A percentile compares a stretch with the other conserved stretches of the same genome.
Conservation (phyloP, 768 basidiomycete genomes). For the Psilocybe subaeruginosa region DNA sequence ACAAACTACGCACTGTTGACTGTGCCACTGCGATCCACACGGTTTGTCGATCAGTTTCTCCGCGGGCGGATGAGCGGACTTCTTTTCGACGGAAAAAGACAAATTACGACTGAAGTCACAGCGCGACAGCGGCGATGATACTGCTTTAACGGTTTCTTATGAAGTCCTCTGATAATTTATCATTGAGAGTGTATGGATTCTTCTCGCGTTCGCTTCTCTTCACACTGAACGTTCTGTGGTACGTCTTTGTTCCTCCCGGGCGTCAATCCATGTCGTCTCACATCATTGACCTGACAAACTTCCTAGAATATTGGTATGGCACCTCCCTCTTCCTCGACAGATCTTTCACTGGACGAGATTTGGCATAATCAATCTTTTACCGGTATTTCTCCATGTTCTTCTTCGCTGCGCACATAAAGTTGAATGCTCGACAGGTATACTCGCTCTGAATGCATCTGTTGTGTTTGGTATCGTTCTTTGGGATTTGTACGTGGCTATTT, state of each 20-base stretch:
- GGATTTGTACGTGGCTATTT: conserved; percentile 29
- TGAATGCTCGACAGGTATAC: conserved; percentile 5
- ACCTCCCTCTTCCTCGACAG: conserved; percentile 3
- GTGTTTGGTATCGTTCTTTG: conserved; percentile 34
- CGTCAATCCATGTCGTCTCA: background rate
- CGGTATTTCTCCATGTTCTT: conserved; percentile 2
- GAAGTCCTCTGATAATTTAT: conserved; percentile 2
- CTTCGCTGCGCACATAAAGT: background rate
- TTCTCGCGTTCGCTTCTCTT: conserved; percentile 13
- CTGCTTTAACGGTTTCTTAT: conserved; percentile 22
- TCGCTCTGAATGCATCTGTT: conserved; percentile 29
- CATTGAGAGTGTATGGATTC: conserved; percentile 8
- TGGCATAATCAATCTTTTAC: conserved; percentile 19
- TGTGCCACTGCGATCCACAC: background rate
- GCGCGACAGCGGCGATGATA: conserved; percentile 17
- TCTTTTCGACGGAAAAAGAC: conserved; percentile 6
- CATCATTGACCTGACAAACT: background rate
- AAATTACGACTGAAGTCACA: conserved; percentile 13
- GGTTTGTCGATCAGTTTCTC: background rate
- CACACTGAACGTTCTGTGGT: conserved; percentile 6
- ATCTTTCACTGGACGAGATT: conserved; percentile 14
- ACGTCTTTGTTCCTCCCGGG: background rate
- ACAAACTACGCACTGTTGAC: conserved; percentile 1
- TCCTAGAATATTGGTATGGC: conserved; percentile 14
- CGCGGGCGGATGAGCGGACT: background rate